Base-by-base conservation (phyloP, 768 basidiomycete genomes). In the Boletus sensibilis region DNA sequence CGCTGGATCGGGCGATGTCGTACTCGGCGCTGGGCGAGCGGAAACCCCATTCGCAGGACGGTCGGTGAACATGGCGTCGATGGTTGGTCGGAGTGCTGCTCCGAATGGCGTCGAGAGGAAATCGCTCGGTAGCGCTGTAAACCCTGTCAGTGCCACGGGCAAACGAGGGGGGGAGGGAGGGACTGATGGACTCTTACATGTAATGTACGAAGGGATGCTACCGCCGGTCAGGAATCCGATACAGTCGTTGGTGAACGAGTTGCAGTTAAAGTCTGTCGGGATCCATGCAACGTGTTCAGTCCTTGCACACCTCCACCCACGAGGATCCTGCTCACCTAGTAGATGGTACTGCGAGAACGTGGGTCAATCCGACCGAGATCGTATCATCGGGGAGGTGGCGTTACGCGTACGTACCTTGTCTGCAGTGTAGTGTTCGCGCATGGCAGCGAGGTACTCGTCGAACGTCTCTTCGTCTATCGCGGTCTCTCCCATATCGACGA, bases 101-200 rank as follows among this genome's bases (percentile, higher is more conserved):
- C 94, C 94, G 60, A 97, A 92, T 0, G 92, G 92, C 0, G 92
- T 94, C 0, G 92, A 88, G 23, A 95, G 82, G 72, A 94, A 94
- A 60, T 93, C 93, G 10, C 83, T 82, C 12, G 86, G 92, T 3
- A 90, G 79, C 58, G 87, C 92, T 91, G 50, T 10, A 34, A 18
- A 25, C 7, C 18, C 6, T 9, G 18, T 64, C 37, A 58, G 48
- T 39, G 34, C n/a, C 18, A 7, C n/a, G n/a, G n/a, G n/a, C n/a
- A 39, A 20, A 43, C 23, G 5, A 2, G 13, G 47, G 31, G 2
- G 7, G 16, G 13, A 2, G 21, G 5, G 8, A 10, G 13, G 21
- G 27, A 27, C 7, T 29, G 21, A 21, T 7, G 18, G 27, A 50
- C 44, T n/a, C n/a, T 52, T 61, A 87, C 94, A 88, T 74, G 83